Evolutionary conservation across 139 green algal species (phyloP).

Genomic region (Closterium sp.): DNA sequence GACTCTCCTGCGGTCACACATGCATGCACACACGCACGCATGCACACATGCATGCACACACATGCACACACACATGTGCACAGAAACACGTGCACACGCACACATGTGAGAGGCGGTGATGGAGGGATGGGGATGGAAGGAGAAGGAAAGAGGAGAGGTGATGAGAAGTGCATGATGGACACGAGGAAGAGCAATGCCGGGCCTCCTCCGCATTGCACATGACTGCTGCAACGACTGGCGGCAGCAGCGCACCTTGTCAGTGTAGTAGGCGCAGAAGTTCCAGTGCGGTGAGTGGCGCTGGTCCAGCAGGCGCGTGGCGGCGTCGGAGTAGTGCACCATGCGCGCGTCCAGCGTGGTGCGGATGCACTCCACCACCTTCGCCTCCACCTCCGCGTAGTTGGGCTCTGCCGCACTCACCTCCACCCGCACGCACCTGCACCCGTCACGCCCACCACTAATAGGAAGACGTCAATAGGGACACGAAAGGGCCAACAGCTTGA

Average conservation of each 20-base stretch:
- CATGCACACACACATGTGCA: background rate
- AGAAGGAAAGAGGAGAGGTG: background rate
- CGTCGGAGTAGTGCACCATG: conserved; percentile 36
- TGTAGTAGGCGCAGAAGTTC: conserved; percentile 42
- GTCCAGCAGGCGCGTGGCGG: conserved; percentile 32
- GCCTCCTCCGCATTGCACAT: too few species aligned
- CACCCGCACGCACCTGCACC: background rate
- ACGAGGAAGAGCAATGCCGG: too few species aligned
- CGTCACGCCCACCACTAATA: background rate
- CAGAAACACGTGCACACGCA: background rate
- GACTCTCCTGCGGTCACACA: conserved; percentile 62
- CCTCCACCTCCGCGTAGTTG: conserved; percentile 34
- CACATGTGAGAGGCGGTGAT: background rate
- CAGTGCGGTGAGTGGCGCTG: conserved; percentile 3
- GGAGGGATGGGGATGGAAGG: background rate
- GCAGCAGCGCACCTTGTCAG: conserved; percentile 34
- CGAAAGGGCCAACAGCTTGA: too few species aligned
- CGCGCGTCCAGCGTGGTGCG: conserved; percentile 21
- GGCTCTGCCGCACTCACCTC: background rate
- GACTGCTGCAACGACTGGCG: too few species aligned
- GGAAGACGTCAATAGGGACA: too few species aligned
- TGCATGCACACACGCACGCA: background rate
- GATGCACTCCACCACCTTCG: conserved; percentile 33
- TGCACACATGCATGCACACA: background rate
- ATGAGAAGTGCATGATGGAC: too few species aligned